Conservation (phyloP, 345 rosid species). For the Eucalyptus viminalis region DNA sequence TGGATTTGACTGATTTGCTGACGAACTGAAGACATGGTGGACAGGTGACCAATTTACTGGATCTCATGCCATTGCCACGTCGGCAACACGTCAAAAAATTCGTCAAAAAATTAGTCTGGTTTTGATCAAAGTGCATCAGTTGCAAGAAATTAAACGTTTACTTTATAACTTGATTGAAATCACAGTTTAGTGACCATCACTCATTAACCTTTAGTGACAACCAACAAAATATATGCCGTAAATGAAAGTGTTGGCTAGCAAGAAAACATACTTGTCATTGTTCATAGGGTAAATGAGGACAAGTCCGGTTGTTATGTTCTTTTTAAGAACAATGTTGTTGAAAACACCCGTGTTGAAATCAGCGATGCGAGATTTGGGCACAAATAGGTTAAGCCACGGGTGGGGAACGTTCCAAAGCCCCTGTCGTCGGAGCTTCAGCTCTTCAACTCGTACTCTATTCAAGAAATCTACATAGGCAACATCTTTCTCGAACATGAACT, state of each 20-base stretch:
- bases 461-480: conserved; percentile 18
- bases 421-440: conserved; percentile 7
- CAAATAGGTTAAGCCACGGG: conserved; percentile 30
- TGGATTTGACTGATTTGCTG: neutral
- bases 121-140: neutral
- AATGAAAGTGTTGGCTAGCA: neutral
- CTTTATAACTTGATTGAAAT: neutral
- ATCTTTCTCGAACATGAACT: conserved; percentile 14
- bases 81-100: neutral
- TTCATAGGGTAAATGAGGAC: conserved; percentile 3
- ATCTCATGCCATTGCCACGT: neutral
- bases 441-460: conserved; percentile 13
- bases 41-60: neutral
- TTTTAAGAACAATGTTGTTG: conserved; percentile 12
- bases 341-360: conserved; percentile 24
- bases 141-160: neutral
- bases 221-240: neutral
- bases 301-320: neutral
- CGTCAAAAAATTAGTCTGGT: neutral
- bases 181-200: neutral
- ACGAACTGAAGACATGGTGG: neutral
- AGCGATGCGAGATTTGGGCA: conserved; percentile 21
- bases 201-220: neutral
- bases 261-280: neutral
- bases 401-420: conserved; percentile 31